Evolutionary conservation across 2,329 filamentous ascomycete species (phyloP), one percentile per base, ranked within the genome.

Genomic region (Cladophialophora psammophila): DNA sequence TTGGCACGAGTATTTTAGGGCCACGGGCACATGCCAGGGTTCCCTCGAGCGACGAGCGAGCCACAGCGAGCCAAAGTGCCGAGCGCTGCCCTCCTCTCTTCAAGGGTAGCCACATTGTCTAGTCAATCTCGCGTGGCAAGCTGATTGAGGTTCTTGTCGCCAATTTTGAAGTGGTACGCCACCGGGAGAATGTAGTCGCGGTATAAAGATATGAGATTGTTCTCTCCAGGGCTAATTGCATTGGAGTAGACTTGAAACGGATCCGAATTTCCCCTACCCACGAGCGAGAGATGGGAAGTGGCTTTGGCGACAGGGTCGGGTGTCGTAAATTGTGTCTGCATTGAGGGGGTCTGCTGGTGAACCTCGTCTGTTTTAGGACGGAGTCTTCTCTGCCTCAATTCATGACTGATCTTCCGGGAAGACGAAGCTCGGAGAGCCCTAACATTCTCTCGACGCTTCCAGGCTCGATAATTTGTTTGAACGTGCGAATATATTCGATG

Each of bases 191-290:
- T 20, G 35, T 57, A 60, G 55, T 67, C 59, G 12, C 60, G 60
- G 40, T 67, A 67, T 7, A 67, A 55, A 18, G 34, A 35, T 12
- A 67, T 20, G 18, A 67, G 56, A 18, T 56, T 15, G 31, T 67
- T 67, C 34, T 57, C 65, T 45, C 64, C 52, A 10, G 65, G 52
- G 9, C 52, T 48, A 53, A 67, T 63, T 4, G 38, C 10, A 32
- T 64, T 36, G 26, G 65, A 31, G 10, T 40, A 64, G 10, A 45
- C 54, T 10, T 52, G n/a, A 34, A 67, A 67, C 15, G 60, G 65
- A 52, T 67, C 65, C 18, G 60, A 67, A 40, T 67, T 67, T 34
- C 65, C 65, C 34, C 42, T 60, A n/a, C 32, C 58, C 6, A 65
- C 26, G n/a, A 55, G 36, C 36, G 63, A 60, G 12, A 60, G 36